phyloP scores from a whole-genome alignment of 495 filamentous ascomycete species.

The Penicillium pulvis region DNA sequence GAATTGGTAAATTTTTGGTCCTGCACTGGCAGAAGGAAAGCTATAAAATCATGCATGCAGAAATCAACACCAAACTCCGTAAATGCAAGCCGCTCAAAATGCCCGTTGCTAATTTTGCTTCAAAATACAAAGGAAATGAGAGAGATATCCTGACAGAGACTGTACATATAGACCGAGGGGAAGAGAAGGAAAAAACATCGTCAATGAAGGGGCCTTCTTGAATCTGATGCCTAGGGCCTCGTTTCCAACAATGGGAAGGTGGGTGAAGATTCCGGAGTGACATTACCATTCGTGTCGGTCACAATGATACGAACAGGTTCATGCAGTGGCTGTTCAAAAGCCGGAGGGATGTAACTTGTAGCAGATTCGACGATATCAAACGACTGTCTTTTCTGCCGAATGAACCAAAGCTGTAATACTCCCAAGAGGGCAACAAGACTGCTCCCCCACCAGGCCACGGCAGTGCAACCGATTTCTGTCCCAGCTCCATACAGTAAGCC shows the following conservation, averaged over 20 bases:
- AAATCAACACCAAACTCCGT: background rate
- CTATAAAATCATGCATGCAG: background rate
- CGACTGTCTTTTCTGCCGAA: constrained; percentile 53
- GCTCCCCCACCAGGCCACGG: constrained; percentile 78
- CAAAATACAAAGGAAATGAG: background rate
- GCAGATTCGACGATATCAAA: constrained; percentile 38
- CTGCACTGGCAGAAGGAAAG: background rate
- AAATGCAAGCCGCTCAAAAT: background rate
- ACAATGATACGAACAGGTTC: constrained; percentile 45
- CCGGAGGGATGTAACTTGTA: constrained; percentile 30
- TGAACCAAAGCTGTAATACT: constrained; percentile 66
- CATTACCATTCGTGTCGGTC: constrained; percentile 27
- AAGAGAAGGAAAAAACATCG: background rate
- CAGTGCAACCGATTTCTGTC: constrained; percentile 66
- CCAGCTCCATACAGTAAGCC: constrained; percentile 74
- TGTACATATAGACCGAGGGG: background rate
- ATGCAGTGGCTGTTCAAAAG: constrained; percentile 26
- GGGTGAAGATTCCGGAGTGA: background rate
- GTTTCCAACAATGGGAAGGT: background rate
- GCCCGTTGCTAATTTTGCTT: background rate
- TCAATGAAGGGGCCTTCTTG: background rate
- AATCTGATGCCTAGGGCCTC: background rate
- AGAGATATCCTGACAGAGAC: background rate
- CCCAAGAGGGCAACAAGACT: constrained; percentile 68
- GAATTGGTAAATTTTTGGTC: no score